Evolutionary conservation across 1,284 basidiomycete species (phyloP).

Genomic region (Rhodotorula sp.): DNA sequence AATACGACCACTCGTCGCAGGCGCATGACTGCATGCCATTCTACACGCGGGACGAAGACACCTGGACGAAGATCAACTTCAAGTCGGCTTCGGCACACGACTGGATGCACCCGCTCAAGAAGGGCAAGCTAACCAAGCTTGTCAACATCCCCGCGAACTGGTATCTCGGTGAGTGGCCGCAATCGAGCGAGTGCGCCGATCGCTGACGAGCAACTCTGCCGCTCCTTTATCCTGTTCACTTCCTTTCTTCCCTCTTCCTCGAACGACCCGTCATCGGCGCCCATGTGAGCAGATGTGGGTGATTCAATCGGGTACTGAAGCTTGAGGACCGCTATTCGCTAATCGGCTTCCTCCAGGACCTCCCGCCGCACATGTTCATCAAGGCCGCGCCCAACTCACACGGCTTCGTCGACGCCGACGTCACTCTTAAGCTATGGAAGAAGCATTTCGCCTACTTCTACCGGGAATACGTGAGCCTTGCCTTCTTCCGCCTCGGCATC

Average conservation of each 20-base stretch:
- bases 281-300: not conserved
- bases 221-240: not conserved
- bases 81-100: constrained; percentile 54
- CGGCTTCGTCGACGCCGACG: constrained; percentile 67
- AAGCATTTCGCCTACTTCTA: constrained; percentile 65
- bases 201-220: not conserved
- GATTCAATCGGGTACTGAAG: no score
- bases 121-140: constrained; percentile 64
- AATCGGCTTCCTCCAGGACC: constrained; percentile 48
- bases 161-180: constrained; percentile 6
- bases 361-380: constrained; percentile 74
- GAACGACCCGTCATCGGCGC: not conserved
- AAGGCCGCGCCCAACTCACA: constrained; percentile 65
- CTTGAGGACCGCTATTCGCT: not conserved
- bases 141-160: constrained; percentile 54
- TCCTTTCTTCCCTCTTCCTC: not conserved
- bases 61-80: constrained; percentile 68
- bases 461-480: constrained; percentile 57
- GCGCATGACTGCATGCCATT: constrained; percentile 52
- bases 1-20: constrained; percentile 67
- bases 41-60: constrained; percentile 58
- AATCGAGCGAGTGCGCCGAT: no score
- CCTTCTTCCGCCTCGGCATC: not conserved
- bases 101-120: constrained; percentile 72
- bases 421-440: constrained; percentile 56